Conservation (phyloP, 148 eudicot species). For the Nyssa sinensis region DNA sequence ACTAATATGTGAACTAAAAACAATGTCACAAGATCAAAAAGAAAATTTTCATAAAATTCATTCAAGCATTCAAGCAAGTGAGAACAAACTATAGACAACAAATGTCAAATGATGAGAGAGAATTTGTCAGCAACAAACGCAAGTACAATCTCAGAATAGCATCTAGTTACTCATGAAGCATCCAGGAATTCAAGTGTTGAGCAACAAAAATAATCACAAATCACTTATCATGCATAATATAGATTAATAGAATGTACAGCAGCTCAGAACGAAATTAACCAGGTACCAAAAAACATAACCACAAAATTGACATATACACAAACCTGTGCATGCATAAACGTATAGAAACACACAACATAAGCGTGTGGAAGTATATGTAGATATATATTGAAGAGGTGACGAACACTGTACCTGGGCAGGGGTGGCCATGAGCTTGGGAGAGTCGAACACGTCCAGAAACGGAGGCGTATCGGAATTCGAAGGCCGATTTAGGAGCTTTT, state of each 20-base stretch:
- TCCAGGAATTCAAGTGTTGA: too few species aligned
- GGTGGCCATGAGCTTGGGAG: conserved; percentile 70
- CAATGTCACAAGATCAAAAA: too few species aligned
- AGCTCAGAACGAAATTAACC: too few species aligned
- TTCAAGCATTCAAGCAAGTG: not conserved
- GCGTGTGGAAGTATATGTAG: not conserved
- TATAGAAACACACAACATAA: not conserved
- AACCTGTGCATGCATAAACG: not conserved
- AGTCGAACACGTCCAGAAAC: conserved; percentile 56
- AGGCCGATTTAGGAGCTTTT: conserved; percentile 44
- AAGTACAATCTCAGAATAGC: not conserved
- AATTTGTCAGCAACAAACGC: too few species aligned
- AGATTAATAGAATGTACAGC: not conserved
- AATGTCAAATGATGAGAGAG: too few species aligned
- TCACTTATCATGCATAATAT: not conserved
- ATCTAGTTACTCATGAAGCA: not conserved
- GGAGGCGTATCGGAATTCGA: conserved; percentile 56
- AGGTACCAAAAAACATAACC: too few species aligned
- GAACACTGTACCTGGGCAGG: conserved; percentile 54
- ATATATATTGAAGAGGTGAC: not conserved
- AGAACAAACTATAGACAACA: not conserved
- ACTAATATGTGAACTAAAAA: too few species aligned
- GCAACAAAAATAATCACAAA: not conserved
- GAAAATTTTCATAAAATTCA: not conserved
- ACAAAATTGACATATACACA: not conserved